Base-by-base conservation (phyloP, 2,329 filamentous ascomycete species). In the Stachybotrys chartarum region DNA sequence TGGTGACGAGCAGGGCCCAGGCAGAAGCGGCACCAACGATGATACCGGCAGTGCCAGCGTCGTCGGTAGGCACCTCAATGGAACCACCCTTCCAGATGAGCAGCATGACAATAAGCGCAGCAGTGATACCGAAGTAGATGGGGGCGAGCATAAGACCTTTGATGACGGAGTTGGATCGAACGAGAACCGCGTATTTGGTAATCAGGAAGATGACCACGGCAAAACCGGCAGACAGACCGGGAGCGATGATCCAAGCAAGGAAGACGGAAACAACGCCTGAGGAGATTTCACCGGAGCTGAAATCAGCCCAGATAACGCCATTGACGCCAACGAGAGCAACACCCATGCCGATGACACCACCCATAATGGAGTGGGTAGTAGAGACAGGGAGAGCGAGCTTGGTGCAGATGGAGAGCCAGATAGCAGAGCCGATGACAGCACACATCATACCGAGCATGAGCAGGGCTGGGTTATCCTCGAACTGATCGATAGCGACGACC, bases 281-380 rank as follows among this genome's bases (percentile, higher is more conserved):
- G 48, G 62, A 69, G 2, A 74, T 73, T 32, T 52, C 50, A 5
- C 63, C 60, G 12, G 77, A 63, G 5, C 66, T 71, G 12, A 78
- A 60, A n/a, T 70, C 78, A 1, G 75, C 70, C 80, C 84, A 87
- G 57, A 77, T 74, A 49, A 86, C 72, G 53, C 78, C 78, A 0
- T 71, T 57, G 0, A 70, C 66, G 8, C 82, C 82, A 4, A 84
- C 69, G 0, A 75, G 67, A 2, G 81, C 83, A 51, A 86, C 73
- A 51, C 82, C 83, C 64, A 84, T 81, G 47, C 83, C 83, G 55
- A 84, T 75, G 18, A 86, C 75, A 59, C 81, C 81, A 8, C 80
- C 81, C 65, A 85, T 78, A 57, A 85, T 78, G 14, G 81, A 83
- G 67, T 85, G 82, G 0, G 82, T 86, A 3, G 83, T 84, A 0